phyloP scores from a whole-genome alignment of 2,329 filamentous ascomycete genomes.

The Beauveria sp. region DNA sequence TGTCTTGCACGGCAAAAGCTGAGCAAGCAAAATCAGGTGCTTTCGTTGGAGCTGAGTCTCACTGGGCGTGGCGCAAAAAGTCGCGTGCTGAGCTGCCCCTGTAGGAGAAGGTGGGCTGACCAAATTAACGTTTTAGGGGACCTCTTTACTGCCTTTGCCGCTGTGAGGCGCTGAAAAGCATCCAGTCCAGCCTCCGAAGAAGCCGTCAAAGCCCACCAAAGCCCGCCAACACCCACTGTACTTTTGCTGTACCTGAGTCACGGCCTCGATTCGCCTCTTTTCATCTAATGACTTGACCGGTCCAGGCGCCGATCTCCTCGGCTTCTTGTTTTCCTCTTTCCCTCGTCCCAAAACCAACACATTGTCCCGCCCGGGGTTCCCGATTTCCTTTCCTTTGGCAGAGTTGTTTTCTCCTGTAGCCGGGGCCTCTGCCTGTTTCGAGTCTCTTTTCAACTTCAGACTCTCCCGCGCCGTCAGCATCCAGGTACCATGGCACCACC shows the following conservation, averaged over 20 bases:
- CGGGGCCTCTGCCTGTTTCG: not conserved
- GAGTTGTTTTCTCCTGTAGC: not conserved
- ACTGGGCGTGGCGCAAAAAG: not conserved
- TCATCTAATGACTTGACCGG: not conserved
- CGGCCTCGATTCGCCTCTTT: not conserved
- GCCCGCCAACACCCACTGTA: not conserved
- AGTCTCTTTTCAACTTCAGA: not conserved
- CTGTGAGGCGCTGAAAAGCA: too few relatives aligned
- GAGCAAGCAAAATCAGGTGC: not conserved
- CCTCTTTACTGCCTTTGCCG: too few relatives aligned
- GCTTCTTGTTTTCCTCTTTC: not conserved
- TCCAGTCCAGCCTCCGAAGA: not conserved
- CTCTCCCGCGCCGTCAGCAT: not conserved
- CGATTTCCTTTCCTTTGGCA: not conserved
- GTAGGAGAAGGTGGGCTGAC: not conserved
- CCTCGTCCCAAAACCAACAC: not conserved
- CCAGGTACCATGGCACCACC: constrained; percentile 25
- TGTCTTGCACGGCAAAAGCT: not conserved
- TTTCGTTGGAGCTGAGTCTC: not conserved
- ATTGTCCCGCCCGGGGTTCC: not conserved
- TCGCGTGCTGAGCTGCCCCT: constrained; percentile 4
- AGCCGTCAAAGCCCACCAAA: not conserved
- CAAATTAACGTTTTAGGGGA: too few relatives aligned
- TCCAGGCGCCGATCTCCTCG: not conserved
- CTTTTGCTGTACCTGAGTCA: not conserved